Evolutionary conservation across 1,139 yeast genomes (phyloP).

Genomic region (Candida smagusa): DNA sequence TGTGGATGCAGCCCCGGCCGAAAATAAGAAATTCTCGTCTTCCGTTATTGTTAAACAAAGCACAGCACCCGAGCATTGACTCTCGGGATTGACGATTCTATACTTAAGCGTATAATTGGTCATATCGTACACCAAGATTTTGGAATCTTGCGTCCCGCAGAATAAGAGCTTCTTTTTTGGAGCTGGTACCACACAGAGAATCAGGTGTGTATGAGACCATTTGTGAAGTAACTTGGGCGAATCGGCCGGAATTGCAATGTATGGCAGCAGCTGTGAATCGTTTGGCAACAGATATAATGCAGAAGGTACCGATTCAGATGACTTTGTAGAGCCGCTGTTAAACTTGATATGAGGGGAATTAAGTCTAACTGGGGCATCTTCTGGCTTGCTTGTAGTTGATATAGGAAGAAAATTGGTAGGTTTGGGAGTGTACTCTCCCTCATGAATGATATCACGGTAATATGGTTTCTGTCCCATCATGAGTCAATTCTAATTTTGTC

Average conservation of each 20-base stretch:
- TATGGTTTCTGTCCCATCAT: conserved; percentile 7
- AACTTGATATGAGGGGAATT: conserved; percentile 16
- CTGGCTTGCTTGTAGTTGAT: conserved; percentile 12
- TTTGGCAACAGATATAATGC: background rate
- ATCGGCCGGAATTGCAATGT: background rate
- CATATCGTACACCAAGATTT: conserved; percentile 68
- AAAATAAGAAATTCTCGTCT: conserved; percentile 63
- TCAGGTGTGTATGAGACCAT: conserved; percentile 74
- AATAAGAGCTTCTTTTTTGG: conserved; percentile 58
- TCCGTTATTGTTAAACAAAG: conserved; percentile 59
- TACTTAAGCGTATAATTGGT: conserved; percentile 54
- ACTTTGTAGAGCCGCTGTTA: background rate
- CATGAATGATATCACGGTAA: conserved; percentile 24
- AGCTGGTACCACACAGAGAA: conserved; percentile 73
- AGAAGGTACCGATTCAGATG: conserved; percentile 1
- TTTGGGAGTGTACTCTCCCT: conserved; percentile 29
- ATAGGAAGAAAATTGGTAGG: conserved; percentile 31
- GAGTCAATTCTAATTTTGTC: no score
- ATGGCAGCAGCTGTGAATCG: background rate
- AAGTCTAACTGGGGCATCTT: conserved; percentile 18
- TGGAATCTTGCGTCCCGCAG: conserved; percentile 95
- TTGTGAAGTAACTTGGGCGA: conserved; percentile 46
- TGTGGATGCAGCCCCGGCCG: conserved; percentile 89
- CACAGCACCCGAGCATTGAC: conserved; percentile 64
- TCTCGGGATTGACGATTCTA: conserved; percentile 35